Evolutionary conservation across 139 green algal genomes (phyloP), one percentile per base, ranked within the genome.

Genomic region (Haematococcus lacustris): DNA sequence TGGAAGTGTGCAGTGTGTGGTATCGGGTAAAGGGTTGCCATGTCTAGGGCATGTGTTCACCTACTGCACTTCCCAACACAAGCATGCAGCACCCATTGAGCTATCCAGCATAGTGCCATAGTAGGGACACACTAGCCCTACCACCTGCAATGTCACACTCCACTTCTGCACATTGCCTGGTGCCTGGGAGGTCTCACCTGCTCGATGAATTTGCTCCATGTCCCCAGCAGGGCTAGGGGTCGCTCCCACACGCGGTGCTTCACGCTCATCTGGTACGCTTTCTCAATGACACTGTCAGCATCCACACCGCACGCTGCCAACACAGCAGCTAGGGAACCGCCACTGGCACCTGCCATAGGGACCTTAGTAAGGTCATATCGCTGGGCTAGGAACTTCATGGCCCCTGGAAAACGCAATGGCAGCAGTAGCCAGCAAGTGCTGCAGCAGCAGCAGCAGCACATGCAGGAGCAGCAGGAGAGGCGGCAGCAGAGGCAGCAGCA

Each of bases 331-430:
- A 89, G 50, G 6, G 81, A 76, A 6, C 84, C 84, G 28, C 81
- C 84, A 35, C 66, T 80, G 6, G 84, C 84, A 3, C 84, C 84
- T 30, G 70, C 77, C 84, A 87, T 87, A 17, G 72, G 73, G 21
- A 86, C 68, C 66, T 80, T 74, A 33, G 66, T 82, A 1, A 89
- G 70, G 61, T 86, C 79, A 32, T 78, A 89, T 38, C 69, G 74
- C 65, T 86, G 60, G 3, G 76, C 59, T n/a, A 89, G 53, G 77
- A 84, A 87, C 67, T 87, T 81, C 67, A 89, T 74, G 7, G 84
- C 84, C 33, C 84, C 81, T 80, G 67, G 25, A 47, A 5, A 5
- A 30, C 3, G n/a, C n/a, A n/a, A n/a, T 9, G 28, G 32, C 4
- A n/a, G 62, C 6, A 43, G 62, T 4, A 21, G 9, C 9, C 9